Conservation (phyloP, 2,329 filamentous ascomycete species). For the Diaporthe vexans region DNA sequence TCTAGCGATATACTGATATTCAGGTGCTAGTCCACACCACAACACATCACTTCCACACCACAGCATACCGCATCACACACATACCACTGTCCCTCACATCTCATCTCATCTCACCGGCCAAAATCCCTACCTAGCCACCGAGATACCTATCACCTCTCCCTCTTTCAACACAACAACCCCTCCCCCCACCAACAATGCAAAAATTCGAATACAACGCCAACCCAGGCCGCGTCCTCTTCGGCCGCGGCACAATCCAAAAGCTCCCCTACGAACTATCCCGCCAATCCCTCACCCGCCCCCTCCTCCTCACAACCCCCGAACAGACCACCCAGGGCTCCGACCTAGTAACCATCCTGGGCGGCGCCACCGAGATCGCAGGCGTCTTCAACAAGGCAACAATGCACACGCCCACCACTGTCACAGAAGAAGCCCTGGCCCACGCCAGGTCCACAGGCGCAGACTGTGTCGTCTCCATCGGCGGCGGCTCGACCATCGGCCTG, state of each 20-base stretch:
- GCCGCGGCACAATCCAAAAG: conserved; percentile 64
- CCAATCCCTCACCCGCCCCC: conserved; percentile 59
- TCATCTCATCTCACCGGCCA: neutral
- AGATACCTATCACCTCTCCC: too few species aligned
- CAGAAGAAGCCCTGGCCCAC: conserved; percentile 67
- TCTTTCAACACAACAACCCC: neutral
- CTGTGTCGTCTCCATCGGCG: conserved; percentile 71
- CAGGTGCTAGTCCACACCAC: too few species aligned
- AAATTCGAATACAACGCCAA: conserved; percentile 67
- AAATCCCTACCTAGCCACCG: too few species aligned
- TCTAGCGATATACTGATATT: neutral
- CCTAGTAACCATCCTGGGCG: conserved; percentile 57
- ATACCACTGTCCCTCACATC: too few species aligned
- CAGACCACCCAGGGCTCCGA: conserved; percentile 61
- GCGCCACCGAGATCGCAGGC: conserved; percentile 30
- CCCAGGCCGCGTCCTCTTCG: conserved; percentile 66
- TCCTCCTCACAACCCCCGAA: conserved; percentile 67
- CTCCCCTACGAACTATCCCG: conserved; percentile 56
- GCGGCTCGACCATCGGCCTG: conserved; percentile 74
- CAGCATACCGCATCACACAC: too few species aligned
- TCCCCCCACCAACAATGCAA: conserved; percentile 54
- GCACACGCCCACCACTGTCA: conserved; percentile 73
- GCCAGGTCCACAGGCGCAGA: conserved; percentile 62
- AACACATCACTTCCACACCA: too few species aligned
- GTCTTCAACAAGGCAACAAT: conserved; percentile 62